phyloP scores from a whole-genome alignment of 1,139 yeast genomes.

The Debaryomyces psychrophilus region DNA sequence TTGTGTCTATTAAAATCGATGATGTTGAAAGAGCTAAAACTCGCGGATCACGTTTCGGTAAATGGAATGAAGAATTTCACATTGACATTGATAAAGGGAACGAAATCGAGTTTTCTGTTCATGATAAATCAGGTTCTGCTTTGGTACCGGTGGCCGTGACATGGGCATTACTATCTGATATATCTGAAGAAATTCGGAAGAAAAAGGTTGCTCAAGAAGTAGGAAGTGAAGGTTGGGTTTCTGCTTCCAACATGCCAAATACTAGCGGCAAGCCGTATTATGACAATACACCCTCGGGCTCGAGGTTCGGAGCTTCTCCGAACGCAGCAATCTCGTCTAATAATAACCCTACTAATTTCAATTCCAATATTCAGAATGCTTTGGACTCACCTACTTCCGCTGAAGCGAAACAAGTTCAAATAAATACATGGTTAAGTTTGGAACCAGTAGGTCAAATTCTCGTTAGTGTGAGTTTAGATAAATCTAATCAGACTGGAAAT shows the following conservation, averaged over 20 bases:
- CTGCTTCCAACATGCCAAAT: constrained; percentile 62
- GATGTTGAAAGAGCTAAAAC: constrained; percentile 82
- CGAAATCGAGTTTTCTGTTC: constrained; percentile 85
- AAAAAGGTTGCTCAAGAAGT: constrained; percentile 79
- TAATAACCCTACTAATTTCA: background rate
- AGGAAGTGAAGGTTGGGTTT: constrained; percentile 83
- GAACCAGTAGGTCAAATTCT: constrained; percentile 94
- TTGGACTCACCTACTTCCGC: constrained; percentile 10
- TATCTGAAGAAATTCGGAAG: constrained; percentile 92
- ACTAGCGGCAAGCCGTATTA: constrained; percentile 24
- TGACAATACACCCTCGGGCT: background rate
- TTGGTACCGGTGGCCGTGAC: constrained; percentile 88
- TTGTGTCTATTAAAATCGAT: constrained; percentile 78
- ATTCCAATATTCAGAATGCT: background rate
- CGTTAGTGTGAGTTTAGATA: constrained; percentile 77
- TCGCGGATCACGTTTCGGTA: constrained; percentile 71
- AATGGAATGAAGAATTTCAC: constrained; percentile 83
- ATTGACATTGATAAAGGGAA: constrained; percentile 87
- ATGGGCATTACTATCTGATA: constrained; percentile 88
- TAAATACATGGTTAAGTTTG: constrained; percentile 87
- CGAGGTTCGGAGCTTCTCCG: constrained; percentile 7
- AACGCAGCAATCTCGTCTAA: background rate
- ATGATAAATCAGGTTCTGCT: constrained; percentile 71
- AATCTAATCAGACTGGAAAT: constrained; percentile 54
- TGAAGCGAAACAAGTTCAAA: constrained; percentile 25